Base-by-base conservation (phyloP, 495 filamentous ascomycete genomes). In the Xylaria bambusicola region DNA sequence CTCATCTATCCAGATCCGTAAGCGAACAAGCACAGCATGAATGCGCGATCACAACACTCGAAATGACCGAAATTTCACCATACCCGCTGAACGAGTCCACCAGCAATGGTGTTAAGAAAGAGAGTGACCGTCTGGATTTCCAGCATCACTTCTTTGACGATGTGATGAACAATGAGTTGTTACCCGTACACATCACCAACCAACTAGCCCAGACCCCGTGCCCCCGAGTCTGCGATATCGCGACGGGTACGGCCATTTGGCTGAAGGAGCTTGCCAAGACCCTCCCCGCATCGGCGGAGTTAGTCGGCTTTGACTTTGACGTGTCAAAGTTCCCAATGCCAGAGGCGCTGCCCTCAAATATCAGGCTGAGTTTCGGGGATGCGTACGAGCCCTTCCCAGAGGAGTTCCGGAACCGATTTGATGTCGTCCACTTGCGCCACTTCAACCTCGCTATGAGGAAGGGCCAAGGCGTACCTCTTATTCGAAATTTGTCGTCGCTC, bases 121-220 rank as follows among this genome's bases (percentile, higher is more conserved):
- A 53, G 31, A 41, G 2, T 24, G 21, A 8, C 35, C 35, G 50
- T 24, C 35, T 53, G 2, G 24, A 41, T 12, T n/a, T 41, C 50
- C 35, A 53, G 35, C 35, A 53, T 23, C 27, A 23, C 40, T 45
- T 56, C 41, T 56, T 56, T 7, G 41, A 56, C 29, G 40, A 56
- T 23, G 12, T 46, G 13, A 56, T 46, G 52, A 23, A 56, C 15
- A 46, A 46, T 6, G 38, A 56, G 18, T 29, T 56, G 15, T 26
- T 56, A 31, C 52, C 31, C 10, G 40, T 26, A 9, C 52, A 46
- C 38, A 24, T 56, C 26, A 33, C 40, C 27, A n/a, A 12, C 0
- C 0, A 56, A 3, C 20, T 56, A n/a, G 52, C 17, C 5, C 26
- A 17, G 15, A 6, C 40, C 12, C 35, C 52, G 12, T n/a, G n/a